Base-by-base conservation (phyloP, 2,329 filamentous ascomycete species). In the Ceratocystiopsis brevicomis region DNA sequence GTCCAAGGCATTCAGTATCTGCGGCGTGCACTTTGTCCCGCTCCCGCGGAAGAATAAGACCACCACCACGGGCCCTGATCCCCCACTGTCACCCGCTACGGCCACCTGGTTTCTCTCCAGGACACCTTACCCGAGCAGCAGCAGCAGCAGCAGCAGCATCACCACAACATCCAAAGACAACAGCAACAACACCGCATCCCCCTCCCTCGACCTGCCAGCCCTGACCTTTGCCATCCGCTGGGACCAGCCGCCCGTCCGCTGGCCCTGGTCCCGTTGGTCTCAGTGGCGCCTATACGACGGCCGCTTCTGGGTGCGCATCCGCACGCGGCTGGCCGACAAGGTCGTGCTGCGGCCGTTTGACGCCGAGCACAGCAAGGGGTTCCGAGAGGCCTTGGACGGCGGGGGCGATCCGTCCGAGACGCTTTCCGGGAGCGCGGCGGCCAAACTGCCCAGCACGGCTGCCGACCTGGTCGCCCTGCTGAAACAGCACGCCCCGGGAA, bases 291-390 rank as follows among this genome's bases (percentile, higher is more conserved):
- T 69, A 43, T 80, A 67, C 59, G 76, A 80, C 54, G 69, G 72
- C 0, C 69, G 76, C 2, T 79, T 68, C 56, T 80, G 76, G 76
- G 56, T 78, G 15, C 61, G 65, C 15, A 44, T 74, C 11, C 56
- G 57, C 17, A 57, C 63, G 39, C 62, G 64, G 6, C 56, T 65
- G 8, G 62, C 62, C 3, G 59, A 59, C 41, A 54, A 54, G 14
- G 57, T 70, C 15, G 53, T 59, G 16, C 48, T 75, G 2, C 61
- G 60, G 33, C 71, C 71, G 0, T 67, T 70, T 49, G 53, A 59
- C 3, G 49, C 52, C 1, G 59, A 61, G 33, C 56, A 67, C 46
- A 61, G 62, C 37, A 67, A 69, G 49, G 48, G 56, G 0, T 73
- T 76, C 48, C 64, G 67, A 16, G 62, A 62, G 37, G 59, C 59